These are phyloP conservation scores for Saturnispora diversa DNA, from an alignment of 805 yeast genomes.

Conservation along the genomic window DNA sequence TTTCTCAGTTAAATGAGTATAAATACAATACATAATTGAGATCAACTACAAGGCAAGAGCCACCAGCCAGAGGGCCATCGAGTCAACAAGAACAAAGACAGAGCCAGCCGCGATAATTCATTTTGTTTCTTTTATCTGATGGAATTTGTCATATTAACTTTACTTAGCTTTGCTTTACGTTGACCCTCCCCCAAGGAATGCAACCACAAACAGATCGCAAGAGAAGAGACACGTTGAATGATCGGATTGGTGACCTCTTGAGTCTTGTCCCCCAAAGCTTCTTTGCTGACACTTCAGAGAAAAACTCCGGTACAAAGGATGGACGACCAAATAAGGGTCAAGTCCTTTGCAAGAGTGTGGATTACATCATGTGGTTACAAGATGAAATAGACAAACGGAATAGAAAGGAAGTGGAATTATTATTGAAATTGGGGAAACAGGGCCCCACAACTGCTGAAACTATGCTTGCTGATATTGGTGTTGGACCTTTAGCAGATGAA, in stretches of 20 bases:
- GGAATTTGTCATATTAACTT: background rate
- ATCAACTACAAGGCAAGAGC: too few species aligned
- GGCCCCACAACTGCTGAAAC: constrained; percentile 71
- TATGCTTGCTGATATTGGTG: constrained; percentile 71
- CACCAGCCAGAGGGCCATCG: too few species aligned
- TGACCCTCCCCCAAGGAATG: background rate
- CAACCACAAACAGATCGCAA: constrained; percentile 31
- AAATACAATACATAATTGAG: too few species aligned
- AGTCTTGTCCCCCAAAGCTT: constrained; percentile 31
- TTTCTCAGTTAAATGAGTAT: too few species aligned
- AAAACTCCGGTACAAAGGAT: constrained; percentile 64
- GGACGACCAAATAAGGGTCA: constrained; percentile 85
- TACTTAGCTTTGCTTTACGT: too few species aligned
- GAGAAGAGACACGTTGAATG: constrained; percentile 51
- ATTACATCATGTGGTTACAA: constrained; percentile 59
- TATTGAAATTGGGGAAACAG: constrained; percentile 33
- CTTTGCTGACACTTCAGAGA: constrained; percentile 34
- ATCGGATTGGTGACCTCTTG: constrained; percentile 43
- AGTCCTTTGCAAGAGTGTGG: constrained; percentile 66
- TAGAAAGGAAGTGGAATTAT: constrained; percentile 67
- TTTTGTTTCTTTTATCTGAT: too few species aligned
- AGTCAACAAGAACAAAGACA: too few species aligned
- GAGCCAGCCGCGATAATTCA: too few species aligned
- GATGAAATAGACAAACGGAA: constrained; percentile 70
- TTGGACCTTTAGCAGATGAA: constrained; percentile 60